Base-by-base conservation (phyloP, 805 yeast species). In the Kodamaea jinghongensis region DNA sequence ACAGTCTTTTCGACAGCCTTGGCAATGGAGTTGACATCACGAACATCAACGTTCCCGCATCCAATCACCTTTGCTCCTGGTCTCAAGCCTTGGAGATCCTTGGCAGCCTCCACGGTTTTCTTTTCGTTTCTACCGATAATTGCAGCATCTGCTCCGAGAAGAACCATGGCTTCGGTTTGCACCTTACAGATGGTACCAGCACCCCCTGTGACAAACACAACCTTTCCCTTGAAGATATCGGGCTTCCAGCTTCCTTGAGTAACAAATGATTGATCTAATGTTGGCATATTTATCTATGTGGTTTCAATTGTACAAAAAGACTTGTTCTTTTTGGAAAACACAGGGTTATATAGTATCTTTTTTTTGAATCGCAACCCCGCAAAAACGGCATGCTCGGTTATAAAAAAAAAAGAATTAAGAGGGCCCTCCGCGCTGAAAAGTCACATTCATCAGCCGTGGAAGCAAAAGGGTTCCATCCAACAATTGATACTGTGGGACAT, bases 201-300 rank as follows among this genome's bases (percentile, higher is more conserved):
- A 16, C 62, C 62, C 10, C 62, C 62, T 0, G 62, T 57, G 38
- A 56, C 61, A 34, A 57, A 57, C 17, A 51, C 61, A n/a, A 57
- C 62, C 43, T 57, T 57, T 16, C 62, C 62, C 37, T 52, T 50
- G 47, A 57, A 57, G 15, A 57, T 26, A 38, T 55, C 56, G 11
- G 54, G 45, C 31, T 55, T 57, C 62, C 62, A 57, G 14, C 41
- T 46, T 16, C 54, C 46, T 17, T 44, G 31, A 14, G 49, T 44
- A 15, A 56, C 42, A 31, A 47, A 56, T 12, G 58, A 41, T 17
- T 44, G 45, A 28, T 50, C 52, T 38, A 56, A 47, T 2, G 34
- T 52, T 50, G 12, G 46, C 48, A 34, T 57, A 57, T 20, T 54
- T 52, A 28, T 48, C 20, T 34, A 16, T 34, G 17, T 46, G 25